These are phyloP conservation scores for Calonectria naviculata DNA, from an alignment of 2,329 filamentous ascomycete genomes.

Conservation along the genomic window DNA sequence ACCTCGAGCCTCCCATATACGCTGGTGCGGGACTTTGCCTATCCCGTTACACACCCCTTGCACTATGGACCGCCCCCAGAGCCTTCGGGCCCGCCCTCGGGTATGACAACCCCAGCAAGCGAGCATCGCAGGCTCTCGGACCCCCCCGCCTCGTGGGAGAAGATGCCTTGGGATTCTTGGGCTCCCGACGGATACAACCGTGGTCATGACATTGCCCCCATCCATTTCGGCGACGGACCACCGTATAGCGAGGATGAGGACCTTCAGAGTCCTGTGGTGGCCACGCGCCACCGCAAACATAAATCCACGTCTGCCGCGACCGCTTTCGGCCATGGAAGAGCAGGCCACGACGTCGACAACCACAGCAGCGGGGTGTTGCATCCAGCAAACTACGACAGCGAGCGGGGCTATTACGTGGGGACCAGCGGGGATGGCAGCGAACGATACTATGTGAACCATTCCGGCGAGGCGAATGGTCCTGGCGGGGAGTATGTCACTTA, in stretches of 20 bases:
- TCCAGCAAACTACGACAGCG: constrained; percentile 65
- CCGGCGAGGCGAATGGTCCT: constrained; percentile 77
- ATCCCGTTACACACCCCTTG: constrained; percentile 82
- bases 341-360: constrained; percentile 56
- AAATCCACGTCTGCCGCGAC: constrained; percentile 72
- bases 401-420: constrained; percentile 74
- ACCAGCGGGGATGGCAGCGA: constrained; percentile 78
- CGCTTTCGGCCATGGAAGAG: constrained; percentile 56
- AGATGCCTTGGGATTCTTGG: constrained; percentile 70
- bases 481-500: constrained; percentile 87
- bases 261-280: constrained; percentile 89
- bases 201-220: constrained; percentile 80
- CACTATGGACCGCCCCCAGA: constrained; percentile 94
- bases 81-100: constrained; percentile 75
- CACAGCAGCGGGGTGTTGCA: constrained; percentile 56
- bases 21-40: constrained; percentile 96
- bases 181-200: constrained; percentile 65
- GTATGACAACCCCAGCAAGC: constrained; percentile 85
- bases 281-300: constrained; percentile 86
- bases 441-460: constrained; percentile 78
- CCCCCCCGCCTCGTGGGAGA: constrained; percentile 80
- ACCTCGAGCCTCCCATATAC: constrained; percentile 89
- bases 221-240: constrained; percentile 87
- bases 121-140: constrained; percentile 87
- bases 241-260: constrained; percentile 98